Percentiles rank a stretch among this genome's conserved stretches.
Conservation (phyloP, 2,329 filamentous ascomycete species). For the Beauveria brongniartii region DNA sequence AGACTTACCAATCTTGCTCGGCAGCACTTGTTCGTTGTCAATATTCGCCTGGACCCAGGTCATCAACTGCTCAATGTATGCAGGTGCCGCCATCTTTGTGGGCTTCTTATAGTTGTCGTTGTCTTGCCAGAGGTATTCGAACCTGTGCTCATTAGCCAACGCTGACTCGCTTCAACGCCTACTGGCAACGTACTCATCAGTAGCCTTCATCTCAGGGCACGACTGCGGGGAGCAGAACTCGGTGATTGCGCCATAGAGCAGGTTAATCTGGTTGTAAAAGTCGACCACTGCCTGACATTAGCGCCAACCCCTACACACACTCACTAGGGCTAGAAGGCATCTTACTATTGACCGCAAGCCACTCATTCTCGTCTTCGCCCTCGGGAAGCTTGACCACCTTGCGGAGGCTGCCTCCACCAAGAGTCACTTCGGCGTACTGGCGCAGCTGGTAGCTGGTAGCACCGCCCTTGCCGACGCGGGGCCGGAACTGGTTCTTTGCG, state of each 20-base stretch:
- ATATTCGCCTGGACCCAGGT: constrained; percentile 92
- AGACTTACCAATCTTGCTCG: constrained; percentile 69
- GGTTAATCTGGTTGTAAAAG: constrained; percentile 99
- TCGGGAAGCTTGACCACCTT: constrained; percentile 97
- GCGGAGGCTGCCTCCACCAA: constrained; percentile 86
- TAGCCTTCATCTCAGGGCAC: constrained; percentile 99
- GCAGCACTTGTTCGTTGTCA: constrained; percentile 90
- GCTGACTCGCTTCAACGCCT: not conserved
- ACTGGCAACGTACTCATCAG: constrained; percentile 68
- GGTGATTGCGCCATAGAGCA: constrained; percentile 96
- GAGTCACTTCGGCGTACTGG: constrained; percentile 95
- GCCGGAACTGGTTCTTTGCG: constrained; percentile 84
- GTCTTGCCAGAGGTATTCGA: constrained; percentile 99
- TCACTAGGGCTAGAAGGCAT: not conserved
- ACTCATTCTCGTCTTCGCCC: constrained; percentile 95
- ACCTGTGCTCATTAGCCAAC: constrained; percentile 42
- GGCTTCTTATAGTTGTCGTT: constrained; percentile 87
- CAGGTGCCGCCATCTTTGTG: constrained; percentile 95
- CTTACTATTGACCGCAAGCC: constrained; percentile 93
- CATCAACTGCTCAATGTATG: constrained; percentile 98
- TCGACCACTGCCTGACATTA: constrained; percentile 69
- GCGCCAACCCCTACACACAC: not conserved
- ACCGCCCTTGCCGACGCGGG: constrained; percentile 79
- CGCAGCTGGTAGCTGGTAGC: constrained; percentile 84
- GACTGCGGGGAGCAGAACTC: constrained; percentile 97